Base-by-base conservation (phyloP, 1,284 basidiomycete species). In the Ustilago xerochloae region DNA sequence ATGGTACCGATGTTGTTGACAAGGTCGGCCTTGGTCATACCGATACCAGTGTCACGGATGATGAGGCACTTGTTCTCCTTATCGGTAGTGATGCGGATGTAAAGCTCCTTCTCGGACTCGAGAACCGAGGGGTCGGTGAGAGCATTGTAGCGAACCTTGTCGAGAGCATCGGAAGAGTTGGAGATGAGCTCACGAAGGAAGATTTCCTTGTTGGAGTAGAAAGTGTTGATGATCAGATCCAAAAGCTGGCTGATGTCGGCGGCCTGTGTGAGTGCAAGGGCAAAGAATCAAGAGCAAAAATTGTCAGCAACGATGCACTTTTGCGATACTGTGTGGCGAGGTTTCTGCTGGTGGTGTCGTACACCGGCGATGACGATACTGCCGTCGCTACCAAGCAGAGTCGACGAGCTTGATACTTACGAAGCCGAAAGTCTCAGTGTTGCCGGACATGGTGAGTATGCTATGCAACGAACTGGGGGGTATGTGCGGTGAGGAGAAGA, bases 1-100 rank as follows among this genome's bases (percentile, higher is more conserved):
- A 99, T 99, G 64, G 97, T 99, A 89, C 96, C 97, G 75, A 99
- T 90, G 90, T 99, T 99, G 90, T 97, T 97, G 86, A 97, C 94
- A 16, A 84, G 79, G 75, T 84, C 81, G 58, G 81, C 81, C 78
- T 84, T 83, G 71, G 81, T 83, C 83, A 84, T 97, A 86, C 97
- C 96, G 79, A 99, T 89, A 91, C 97, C 97, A 68, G 94, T 93
- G 86, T 99, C 96, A 72, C 94, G 93, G 86, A 99, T 91, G 85
- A 89, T 88, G 67, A 99, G 90, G 67, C 91, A 86, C 86, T 96
- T 97, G 89, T 93, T 92, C 88, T 97, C 94, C 89, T 94, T 94
- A 90, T 98, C 91, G 15, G 82, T 81, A n/a, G 81, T 84, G 71
- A 84, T 83, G 52, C 82, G 80, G 65, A 84, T 84, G 80, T 79